phyloP scores from a whole-genome alignment of 1,284 basidiomycete genomes.

The Cryptococcus sp. region DNA sequence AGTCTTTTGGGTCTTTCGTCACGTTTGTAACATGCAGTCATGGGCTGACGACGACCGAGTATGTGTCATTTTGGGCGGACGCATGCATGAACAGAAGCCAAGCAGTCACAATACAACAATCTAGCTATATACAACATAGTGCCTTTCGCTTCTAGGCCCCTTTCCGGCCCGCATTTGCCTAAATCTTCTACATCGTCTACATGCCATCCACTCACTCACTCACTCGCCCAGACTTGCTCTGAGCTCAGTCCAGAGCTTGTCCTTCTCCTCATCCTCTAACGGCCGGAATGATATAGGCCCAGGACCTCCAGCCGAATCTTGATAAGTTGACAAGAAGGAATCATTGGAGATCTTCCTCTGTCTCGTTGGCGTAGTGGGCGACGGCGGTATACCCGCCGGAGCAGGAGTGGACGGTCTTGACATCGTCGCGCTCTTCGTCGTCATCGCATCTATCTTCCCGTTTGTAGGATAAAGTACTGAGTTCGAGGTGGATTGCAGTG shows the following conservation, averaged over 20 bases:
- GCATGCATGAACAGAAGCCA: background rate
- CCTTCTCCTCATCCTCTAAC: slow-evolving; percentile 21
- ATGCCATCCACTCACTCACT: background rate
- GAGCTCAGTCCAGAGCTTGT: slow-evolving; percentile 12
- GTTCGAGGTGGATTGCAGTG: slow-evolving; percentile 32
- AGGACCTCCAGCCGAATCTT: slow-evolving; percentile 7
- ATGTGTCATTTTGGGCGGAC: no score
- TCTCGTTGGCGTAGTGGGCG: slow-evolving; percentile 9
- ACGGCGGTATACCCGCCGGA: background rate
- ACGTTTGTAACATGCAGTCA: no score
- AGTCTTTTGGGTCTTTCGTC: no score
- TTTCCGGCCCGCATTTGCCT: background rate
- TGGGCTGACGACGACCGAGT: no score
- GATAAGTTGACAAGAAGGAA: slow-evolving; percentile 1
- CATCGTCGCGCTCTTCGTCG: background rate
- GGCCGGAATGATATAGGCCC: slow-evolving; percentile 28
- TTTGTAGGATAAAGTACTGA: slow-evolving; percentile 26
- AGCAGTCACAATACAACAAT: slow-evolving; percentile 6
- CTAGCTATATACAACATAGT: background rate
- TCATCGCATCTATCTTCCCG: background rate
- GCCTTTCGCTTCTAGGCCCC: no score
- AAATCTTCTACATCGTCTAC: background rate
- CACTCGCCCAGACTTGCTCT: slow-evolving; percentile 5
- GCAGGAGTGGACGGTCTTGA: slow-evolving; percentile 1
- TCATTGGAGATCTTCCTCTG: slow-evolving; percentile 9